A percentile compares a stretch with the other conserved stretches of the same genome.
phyloP scores from a whole-genome alignment of 1,139 yeast species.

The Entelexis paramagnoliae region DNA sequence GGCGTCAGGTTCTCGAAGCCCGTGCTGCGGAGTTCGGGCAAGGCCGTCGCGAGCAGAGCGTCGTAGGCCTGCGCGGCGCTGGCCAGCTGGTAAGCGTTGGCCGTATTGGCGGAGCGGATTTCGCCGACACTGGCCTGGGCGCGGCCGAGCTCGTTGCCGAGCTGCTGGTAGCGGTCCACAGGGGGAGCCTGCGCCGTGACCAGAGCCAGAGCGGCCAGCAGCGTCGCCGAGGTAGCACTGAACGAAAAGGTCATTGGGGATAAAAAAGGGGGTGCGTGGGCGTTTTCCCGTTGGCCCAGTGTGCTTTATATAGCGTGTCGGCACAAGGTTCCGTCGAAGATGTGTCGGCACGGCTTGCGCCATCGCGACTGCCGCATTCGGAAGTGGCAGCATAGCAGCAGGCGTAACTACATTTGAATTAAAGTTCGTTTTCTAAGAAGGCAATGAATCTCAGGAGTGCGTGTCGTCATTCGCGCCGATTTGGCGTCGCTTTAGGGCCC shows the following conservation, averaged over 20 bases:
- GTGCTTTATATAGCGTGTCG: neutral
- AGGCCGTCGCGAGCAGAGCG: slow-evolving; percentile 15
- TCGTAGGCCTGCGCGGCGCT: slow-evolving; percentile 16
- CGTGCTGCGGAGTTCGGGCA: neutral
- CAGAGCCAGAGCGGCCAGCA: neutral
- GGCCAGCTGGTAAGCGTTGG: slow-evolving; percentile 12
- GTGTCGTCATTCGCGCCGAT: neutral
- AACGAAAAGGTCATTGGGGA: neutral
- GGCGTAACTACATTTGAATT: neutral
- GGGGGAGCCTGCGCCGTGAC: slow-evolving; percentile 11
- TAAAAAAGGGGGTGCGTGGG: no score
- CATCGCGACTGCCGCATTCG: neutral
- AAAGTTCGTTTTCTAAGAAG: neutral
- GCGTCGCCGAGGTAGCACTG: neutral
- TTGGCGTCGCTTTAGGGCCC: no score
- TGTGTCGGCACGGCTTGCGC: neutral
- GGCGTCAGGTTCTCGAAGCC: slow-evolving; percentile 12
- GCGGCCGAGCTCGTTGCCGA: slow-evolving; percentile 21
- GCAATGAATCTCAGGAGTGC: neutral
- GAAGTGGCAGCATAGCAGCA: neutral
- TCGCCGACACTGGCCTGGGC: slow-evolving; percentile 20
- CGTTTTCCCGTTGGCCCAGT: neutral
- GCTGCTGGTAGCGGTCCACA: slow-evolving; percentile 17
- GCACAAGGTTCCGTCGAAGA: neutral
- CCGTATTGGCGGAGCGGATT: slow-evolving; percentile 11